Base-by-base conservation (phyloP, 78 protist species). In the Dictyostelium intermedium region DNA sequence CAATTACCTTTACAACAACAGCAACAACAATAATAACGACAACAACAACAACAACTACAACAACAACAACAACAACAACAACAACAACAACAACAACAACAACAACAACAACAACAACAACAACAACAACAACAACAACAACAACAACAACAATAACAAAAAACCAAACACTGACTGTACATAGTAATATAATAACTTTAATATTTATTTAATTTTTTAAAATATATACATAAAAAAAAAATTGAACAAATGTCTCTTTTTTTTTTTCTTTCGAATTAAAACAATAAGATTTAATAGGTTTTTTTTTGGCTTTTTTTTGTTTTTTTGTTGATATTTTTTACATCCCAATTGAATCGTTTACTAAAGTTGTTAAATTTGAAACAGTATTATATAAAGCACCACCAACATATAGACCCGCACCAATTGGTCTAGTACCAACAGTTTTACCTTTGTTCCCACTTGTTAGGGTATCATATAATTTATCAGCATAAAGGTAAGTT, bases 391-490 rank as follows among this genome's bases (percentile, higher is more conserved):
- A 80, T 9, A 89, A 34, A 14, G 83, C 74, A 41, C 41, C 87
- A 25, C 94, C 94, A 63, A 89, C 84, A 4, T n/a, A 23, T 16
- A 56, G 20, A 37, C 94, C 94, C 13, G 94, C 53, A 5, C 94
- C 94, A 13, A 60, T 78, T 6, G 94, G 94, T 80, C 86, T 79
- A 32, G 37, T 16, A 16, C 94, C 94, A 60, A 89, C 94, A 2
- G 94, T 89, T 27, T 81, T 53, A 34, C 94, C 87, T 53, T 53
- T 89, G 18, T 89, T 89, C 13, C 94, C 94, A 61, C 82, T 69
- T 61, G 94, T 89, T 2, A 89, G 82, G 5, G 94, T 89, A 50
- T 78, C 94, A 35, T 80, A 89, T 10, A 70, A 70, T 30, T n/a
- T 27, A 63, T 56, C 94, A 70, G 45, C 63, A 80, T 63, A 70